These are phyloP conservation scores for Rubus idaeus DNA, from an alignment of 306 rosid genomes.

Conservation along the genomic window DNA sequence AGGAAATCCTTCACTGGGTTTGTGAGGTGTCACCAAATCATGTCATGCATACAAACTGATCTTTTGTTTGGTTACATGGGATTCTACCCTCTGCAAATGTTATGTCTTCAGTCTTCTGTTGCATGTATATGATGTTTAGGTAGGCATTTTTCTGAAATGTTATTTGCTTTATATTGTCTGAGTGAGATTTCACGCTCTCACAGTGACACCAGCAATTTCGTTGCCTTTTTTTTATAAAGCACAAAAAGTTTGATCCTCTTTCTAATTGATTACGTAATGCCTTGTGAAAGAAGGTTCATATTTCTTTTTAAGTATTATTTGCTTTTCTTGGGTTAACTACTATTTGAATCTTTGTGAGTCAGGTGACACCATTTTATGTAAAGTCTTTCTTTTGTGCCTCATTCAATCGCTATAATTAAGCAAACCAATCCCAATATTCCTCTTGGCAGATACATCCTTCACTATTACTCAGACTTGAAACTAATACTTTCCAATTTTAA, in stretches of 20 bases:
- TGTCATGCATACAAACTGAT: slow-evolving; percentile 1
- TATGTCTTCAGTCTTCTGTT: neutral
- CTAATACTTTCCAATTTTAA: neutral
- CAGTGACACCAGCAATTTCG: slow-evolving; percentile 33
- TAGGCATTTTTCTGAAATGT: slow-evolving; percentile 13
- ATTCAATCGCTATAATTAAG: neutral
- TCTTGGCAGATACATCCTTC: neutral
- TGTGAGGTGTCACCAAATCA: slow-evolving; percentile 16
- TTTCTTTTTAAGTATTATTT: neutral
- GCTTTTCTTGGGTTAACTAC: slow-evolving; percentile 7
- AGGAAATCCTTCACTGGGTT: slow-evolving; percentile 3
- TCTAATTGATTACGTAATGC: slow-evolving; percentile 39
- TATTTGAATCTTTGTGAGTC: slow-evolving; percentile 23
- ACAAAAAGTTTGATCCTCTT: slow-evolving; percentile 6
- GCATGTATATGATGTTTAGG: slow-evolving; percentile 9
- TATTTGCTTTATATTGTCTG: slow-evolving; percentile 25
- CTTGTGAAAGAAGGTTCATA: slow-evolving; percentile 12
- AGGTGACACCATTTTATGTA: slow-evolving; percentile 29
- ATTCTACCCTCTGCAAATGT: slow-evolving; percentile 19
- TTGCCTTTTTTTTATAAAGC: slow-evolving; percentile 4
- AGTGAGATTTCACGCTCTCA: slow-evolving; percentile 35
- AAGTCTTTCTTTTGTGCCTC: neutral
- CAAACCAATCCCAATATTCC: neutral
- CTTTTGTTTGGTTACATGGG: slow-evolving; percentile 12
- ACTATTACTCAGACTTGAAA: neutral